Evolutionary conservation across 169 alveolate genomes (phyloP).

Genomic region (Eimeria mitis): DNA sequence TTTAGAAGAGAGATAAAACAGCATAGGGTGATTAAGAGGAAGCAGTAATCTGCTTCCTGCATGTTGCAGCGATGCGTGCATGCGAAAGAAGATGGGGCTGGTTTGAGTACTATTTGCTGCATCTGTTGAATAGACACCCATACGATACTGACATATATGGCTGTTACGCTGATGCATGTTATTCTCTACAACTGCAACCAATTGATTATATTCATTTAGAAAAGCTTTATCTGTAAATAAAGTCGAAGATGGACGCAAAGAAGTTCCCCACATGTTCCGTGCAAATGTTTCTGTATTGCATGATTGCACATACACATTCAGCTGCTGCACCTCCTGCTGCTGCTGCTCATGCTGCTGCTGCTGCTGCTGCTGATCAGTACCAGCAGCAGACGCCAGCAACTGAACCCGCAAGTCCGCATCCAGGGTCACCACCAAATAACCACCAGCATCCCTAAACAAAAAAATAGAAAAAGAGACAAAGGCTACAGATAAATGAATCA

Average conservation of each 20-base stretch:
- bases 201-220: slow-evolving; percentile 47
- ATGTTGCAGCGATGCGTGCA: slow-evolving; percentile 59
- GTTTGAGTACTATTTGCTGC: background rate
- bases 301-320: slow-evolving; percentile 29
- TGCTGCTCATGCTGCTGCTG: slow-evolving; percentile 27
- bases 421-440: slow-evolving; percentile 25
- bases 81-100: slow-evolving; percentile 52
- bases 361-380: slow-evolving; percentile 14
- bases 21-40: slow-evolving; percentile 3
- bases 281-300: slow-evolving; percentile 73
- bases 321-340: background rate
- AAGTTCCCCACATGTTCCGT: slow-evolving; percentile 25
- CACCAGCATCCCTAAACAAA: slow-evolving; percentile 25
- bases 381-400: too few species aligned
- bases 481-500: background rate
- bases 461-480: background rate
- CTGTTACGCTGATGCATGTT: slow-evolving; percentile 4
- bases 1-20: background rate
- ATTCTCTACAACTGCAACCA: slow-evolving; percentile 65
- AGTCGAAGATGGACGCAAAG: slow-evolving; percentile 16
- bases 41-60: background rate
- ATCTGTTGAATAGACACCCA: slow-evolving; percentile 22
- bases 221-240: background rate
- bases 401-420: slow-evolving; percentile 45
- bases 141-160: slow-evolving; percentile 17